These are phyloP conservation scores for Chlorella sp. DNA, from an alignment of 139 green algal species.

Conservation along the genomic window DNA sequence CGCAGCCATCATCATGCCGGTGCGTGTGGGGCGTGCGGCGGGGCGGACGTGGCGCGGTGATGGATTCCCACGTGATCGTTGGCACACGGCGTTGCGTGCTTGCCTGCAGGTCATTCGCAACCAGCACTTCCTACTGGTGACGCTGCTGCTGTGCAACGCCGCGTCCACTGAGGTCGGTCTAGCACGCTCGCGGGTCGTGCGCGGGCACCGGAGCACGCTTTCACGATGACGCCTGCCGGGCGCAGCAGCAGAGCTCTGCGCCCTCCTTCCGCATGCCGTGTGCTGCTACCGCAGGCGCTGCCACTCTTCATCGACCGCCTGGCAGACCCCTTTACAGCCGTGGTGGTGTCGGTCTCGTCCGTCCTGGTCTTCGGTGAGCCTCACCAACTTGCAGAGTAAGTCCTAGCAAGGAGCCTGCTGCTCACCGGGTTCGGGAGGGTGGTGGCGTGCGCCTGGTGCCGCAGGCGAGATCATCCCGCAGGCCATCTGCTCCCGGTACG, in stretches of 20 bases:
- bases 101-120: constrained; percentile 35
- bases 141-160: constrained; percentile 68
- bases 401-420: not conserved
- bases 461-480: constrained; percentile 70
- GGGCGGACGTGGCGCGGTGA: not conserved
- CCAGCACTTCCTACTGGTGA: constrained; percentile 61
- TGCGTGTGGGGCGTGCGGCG: not conserved
- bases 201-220: too few relatives aligned
- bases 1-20: constrained; percentile 15
- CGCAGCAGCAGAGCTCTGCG: too few relatives aligned
- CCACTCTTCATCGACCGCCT: constrained; percentile 66
- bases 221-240: too few relatives aligned
- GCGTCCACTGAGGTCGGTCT: constrained; percentile 41
- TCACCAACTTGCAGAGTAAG: not conserved
- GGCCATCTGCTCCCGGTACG: constrained; percentile 79
- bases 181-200: too few relatives aligned
- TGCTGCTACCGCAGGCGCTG: constrained; percentile 33
- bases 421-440: too few relatives aligned
- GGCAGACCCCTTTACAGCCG: constrained; percentile 43
- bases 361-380: constrained; percentile 80
- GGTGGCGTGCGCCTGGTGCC: too few relatives aligned
- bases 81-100: constrained; percentile 13
- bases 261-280: too few relatives aligned
- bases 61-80: not conserved
- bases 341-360: constrained; percentile 57